phyloP scores from a whole-genome alignment of 169 alveolate genomes.

The Plasmodium falciparum region DNA sequence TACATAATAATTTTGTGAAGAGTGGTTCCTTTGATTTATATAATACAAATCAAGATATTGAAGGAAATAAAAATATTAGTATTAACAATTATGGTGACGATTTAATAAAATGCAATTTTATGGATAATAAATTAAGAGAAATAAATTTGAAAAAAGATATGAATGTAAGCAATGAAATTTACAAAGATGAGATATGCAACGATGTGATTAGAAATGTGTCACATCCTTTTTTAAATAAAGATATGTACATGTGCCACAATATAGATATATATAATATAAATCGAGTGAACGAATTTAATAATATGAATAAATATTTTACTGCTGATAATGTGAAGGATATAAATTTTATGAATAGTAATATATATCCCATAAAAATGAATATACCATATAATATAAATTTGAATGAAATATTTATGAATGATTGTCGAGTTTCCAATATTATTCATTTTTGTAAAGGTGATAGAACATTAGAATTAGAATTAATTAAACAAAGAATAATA shows the following conservation, averaged over 20 bases:
- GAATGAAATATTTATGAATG: conserved; percentile 32
- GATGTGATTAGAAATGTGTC: no score
- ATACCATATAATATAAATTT: conserved; percentile 20
- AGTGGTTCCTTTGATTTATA: no score
- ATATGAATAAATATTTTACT: conserved; percentile 1
- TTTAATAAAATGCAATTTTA: no score
- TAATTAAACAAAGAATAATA: conserved; percentile 35
- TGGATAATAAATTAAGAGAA: no score
- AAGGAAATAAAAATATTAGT: no score
- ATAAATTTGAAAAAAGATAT: no score
- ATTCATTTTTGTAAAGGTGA: conserved; percentile 43
- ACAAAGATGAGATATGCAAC: no score
- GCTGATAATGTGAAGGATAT: not conserved
- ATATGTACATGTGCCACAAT: not conserved
- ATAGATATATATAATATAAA: not conserved
- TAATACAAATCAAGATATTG: no score
- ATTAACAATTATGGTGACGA: no score
- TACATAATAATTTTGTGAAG: no score
- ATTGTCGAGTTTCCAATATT: conserved; percentile 11
- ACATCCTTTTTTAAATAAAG: no score
- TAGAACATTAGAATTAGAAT: conserved; percentile 56
- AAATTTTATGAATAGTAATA: conserved; percentile 23
- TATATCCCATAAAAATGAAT: conserved; percentile 40
- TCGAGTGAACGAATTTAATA: not conserved
- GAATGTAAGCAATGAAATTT: no score